These are phyloP conservation scores for Globisporangium barbulae DNA, from an alignment of 352 stramenopile genomes.

Conservation along the genomic window DNA sequence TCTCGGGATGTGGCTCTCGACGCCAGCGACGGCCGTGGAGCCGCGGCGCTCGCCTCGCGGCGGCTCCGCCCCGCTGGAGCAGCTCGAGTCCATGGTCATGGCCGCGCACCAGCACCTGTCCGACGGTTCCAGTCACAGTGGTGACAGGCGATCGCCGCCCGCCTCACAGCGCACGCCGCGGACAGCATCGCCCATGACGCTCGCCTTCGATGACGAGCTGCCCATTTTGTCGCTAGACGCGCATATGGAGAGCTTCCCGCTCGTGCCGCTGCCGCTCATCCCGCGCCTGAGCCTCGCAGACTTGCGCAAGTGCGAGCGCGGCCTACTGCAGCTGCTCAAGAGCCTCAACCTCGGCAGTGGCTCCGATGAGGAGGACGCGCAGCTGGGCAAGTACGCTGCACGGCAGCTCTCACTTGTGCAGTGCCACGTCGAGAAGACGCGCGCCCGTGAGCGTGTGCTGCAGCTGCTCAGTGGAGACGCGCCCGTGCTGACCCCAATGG, in stretches of 20 bases:
- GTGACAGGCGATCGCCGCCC: neutral
- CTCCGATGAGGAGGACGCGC: constrained; percentile 34
- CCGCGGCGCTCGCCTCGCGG: neutral
- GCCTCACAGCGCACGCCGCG: neutral
- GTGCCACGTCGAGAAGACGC: constrained; percentile 43
- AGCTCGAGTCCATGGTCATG: constrained; percentile 30
- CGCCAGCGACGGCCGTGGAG: neutral
- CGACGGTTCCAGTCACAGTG: neutral
- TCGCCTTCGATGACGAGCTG: neutral
- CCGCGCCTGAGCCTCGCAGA: constrained; percentile 36
- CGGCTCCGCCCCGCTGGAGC: neutral
- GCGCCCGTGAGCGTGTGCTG: constrained; percentile 52
- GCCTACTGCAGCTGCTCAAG: constrained; percentile 32
- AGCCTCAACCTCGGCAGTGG: constrained; percentile 25
- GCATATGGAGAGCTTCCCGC: constrained; percentile 65
- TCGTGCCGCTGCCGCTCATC: constrained; percentile 58
- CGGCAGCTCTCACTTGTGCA: constrained; percentile 54
- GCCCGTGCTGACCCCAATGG: neutral
- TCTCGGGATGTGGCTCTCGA: constrained; percentile 10
- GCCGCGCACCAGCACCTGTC: constrained; percentile 27
- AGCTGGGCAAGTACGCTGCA: constrained; percentile 54
- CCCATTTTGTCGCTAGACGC: constrained; percentile 23
- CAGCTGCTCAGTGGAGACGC: constrained; percentile 30
- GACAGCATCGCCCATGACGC: neutral
- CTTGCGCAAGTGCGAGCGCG: constrained; percentile 39